A percentile compares a stretch with the other conserved stretches of the same genome.
phyloP scores from a whole-genome alignment of 1,139 yeast genomes.

The Nakaseomyces bracarensis region DNA sequence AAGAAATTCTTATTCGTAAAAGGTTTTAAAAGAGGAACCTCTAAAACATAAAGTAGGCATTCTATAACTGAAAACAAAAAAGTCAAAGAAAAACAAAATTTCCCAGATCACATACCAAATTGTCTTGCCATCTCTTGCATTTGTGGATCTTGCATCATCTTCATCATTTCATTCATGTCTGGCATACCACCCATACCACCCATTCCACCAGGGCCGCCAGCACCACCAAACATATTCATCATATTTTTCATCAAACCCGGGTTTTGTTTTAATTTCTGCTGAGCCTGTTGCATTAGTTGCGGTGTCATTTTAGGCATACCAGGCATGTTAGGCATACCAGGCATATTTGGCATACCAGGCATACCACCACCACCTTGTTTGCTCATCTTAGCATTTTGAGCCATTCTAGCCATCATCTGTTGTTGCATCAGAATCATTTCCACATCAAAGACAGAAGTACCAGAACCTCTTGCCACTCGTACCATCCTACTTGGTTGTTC shows the following conservation, averaged over 20 bases:
- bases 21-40: neutral
- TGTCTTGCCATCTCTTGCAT: conserved; percentile 76
- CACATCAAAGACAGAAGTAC: conserved; percentile 86
- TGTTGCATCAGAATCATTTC: conserved; percentile 90
- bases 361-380: conserved; percentile 37
- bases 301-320: conserved; percentile 35
- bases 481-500: conserved; percentile 79
- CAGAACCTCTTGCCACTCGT: conserved; percentile 93
- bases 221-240: conserved; percentile 46
- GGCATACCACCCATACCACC: conserved; percentile 36
- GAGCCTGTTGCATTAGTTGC: conserved; percentile 36
- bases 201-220: conserved; percentile 41
- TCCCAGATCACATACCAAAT: conserved; percentile 39
- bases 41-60: neutral
- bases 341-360: conserved; percentile 37
- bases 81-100: neutral
- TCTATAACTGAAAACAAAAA: too few relatives aligned
- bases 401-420: conserved; percentile 92
- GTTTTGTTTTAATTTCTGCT: conserved; percentile 53
- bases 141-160: conserved; percentile 59
- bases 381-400: conserved; percentile 58
- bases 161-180: conserved; percentile 47
- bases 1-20: neutral
- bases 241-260: conserved; percentile 59
- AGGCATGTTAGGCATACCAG: conserved; percentile 30